Evolutionary conservation across 148 eudicot genomes (phyloP), one percentile per base, ranked within the genome.

Genomic region (Spergularia bocconei): DNA sequence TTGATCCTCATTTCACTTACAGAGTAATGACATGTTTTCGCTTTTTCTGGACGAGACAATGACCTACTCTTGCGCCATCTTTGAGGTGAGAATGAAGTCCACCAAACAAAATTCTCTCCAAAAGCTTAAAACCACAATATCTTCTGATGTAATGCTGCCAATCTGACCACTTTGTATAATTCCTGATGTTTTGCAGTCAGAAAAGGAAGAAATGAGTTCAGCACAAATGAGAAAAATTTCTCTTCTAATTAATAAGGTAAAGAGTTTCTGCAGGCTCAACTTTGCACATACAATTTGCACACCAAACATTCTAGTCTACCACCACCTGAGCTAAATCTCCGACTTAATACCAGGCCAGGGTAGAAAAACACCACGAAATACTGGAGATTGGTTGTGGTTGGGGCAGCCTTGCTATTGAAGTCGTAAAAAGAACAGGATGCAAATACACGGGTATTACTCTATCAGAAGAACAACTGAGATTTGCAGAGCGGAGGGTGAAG

Each of bases 301-400:
- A 41, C n/a, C 39, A n/a, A 20, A 56, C 59, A 47, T 29, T 54
- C 51, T 8, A 39, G 50, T 16, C 17, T 65, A 10, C 29, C 1
- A 29, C 8, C 21, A 19, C 23, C 67, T 71, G 36, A 33, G 23
- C 36, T 71, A 25, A 11, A 70, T 21, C 38, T 44, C 36, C 48
- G 9, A 21, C 50, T 54, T 57, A 7, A 47, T 70, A 73, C 17
- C 67, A 95, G 99, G 97, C 97, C 23, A 87, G 85, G 79, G 82
- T 92, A 61, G 72, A 80, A 25, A 89, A 89, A 80, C 80, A 82
- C 21, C 97, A 96, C 64, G 88, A 91, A 77, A 70, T 96, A 74
- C 86, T 96, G 21, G 99, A 96, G 79, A 92, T 96, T 70, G 99
- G 99, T 10, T 89, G 97, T 72, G 99, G 99, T 67, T 92, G 98